Base-by-base conservation (phyloP, 1,284 basidiomycete species). In the Retiboletus fuscus region DNA sequence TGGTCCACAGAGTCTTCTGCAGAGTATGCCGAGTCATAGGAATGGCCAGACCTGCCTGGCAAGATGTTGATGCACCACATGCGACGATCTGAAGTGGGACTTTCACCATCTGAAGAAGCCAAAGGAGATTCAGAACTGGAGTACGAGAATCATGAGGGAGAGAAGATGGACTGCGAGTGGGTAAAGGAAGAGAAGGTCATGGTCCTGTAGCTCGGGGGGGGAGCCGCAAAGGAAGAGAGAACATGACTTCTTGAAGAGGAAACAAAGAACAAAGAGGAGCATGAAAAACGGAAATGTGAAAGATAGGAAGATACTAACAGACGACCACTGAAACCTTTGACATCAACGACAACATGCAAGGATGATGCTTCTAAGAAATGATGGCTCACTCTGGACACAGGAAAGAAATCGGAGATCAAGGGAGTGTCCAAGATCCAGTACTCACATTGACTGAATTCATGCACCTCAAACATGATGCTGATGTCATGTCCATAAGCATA, bases 191-290 rank as follows among this genome's bases (percentile, higher is more conserved):
- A 85, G 74, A 86, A 88, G 3, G 87, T 88, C 43, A 87, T 86
- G 39, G 87, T 87, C 72, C 87, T n/a, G n/a, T n/a, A n/a, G n/a
- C n/a, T n/a, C n/a, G n/a, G n/a, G n/a, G n/a, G n/a, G n/a, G n/a
- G n/a, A n/a, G n/a, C n/a, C n/a, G 91, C 87, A 2, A 94, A 95
- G 67, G 94, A 95, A 77, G 93, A 94, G 77, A 93, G 90, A 78
- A 83, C 85, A 3, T 88, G 87, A 55, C 83, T 85, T 28, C 80
- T 87, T 60, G 92, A 94, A 72, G 87, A 91, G 74, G 92, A 95
- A 75, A 89, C 87, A 77, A 94, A 90, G 80, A 79, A 86, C 69
- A 93, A 88, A 76, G 93, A 93, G 61, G 93, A 94, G 69, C 82
- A 83, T 20, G 93, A 94, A 71, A 87, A 88, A 64, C 87, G 92